These are phyloP conservation scores for Scheffersomyces amazonensis DNA, from an alignment of 805 yeast genomes.

Conservation along the genomic window DNA sequence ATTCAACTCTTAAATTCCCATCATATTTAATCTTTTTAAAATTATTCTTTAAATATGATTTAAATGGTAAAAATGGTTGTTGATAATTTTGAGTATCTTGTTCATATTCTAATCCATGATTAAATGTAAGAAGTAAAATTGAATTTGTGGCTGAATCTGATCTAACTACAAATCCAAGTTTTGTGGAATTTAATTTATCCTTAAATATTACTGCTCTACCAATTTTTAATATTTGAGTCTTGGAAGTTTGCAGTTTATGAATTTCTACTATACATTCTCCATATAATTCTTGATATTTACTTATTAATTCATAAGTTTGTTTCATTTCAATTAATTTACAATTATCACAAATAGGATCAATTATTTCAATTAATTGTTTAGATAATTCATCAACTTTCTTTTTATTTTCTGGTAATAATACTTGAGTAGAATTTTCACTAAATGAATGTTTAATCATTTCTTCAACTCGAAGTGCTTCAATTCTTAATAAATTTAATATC, in stretches of 20 bases:
- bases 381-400: constrained; percentile 55
- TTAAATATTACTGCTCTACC: constrained; percentile 63
- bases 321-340: constrained; percentile 42
- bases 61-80: constrained; percentile 37
- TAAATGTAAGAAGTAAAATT: constrained; percentile 43
- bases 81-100: constrained; percentile 16
- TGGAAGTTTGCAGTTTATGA: constrained; percentile 45
- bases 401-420: constrained; percentile 83
- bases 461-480: constrained; percentile 94
- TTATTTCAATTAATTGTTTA: constrained; percentile 38
- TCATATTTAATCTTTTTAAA: constrained; percentile 33
- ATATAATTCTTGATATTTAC: constrained; percentile 44
- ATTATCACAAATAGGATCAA: constrained; percentile 33
- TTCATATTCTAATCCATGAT: constrained; percentile 36
- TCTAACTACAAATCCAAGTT: constrained; percentile 56
- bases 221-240: constrained; percentile 40
- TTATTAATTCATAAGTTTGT: constrained; percentile 40
- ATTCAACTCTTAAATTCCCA: constrained; percentile 32
- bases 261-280: constrained; percentile 46
- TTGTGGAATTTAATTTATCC: constrained; percentile 39
- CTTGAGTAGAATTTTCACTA: constrained; percentile 85
- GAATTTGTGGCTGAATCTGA: constrained; percentile 27
- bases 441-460: constrained; percentile 97
- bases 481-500: constrained; percentile 87
- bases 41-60: constrained; percentile 28